These are phyloP conservation scores for Calonectria fujianensis DNA, from an alignment of 2,329 filamentous ascomycete species.

Conservation along the genomic window DNA sequence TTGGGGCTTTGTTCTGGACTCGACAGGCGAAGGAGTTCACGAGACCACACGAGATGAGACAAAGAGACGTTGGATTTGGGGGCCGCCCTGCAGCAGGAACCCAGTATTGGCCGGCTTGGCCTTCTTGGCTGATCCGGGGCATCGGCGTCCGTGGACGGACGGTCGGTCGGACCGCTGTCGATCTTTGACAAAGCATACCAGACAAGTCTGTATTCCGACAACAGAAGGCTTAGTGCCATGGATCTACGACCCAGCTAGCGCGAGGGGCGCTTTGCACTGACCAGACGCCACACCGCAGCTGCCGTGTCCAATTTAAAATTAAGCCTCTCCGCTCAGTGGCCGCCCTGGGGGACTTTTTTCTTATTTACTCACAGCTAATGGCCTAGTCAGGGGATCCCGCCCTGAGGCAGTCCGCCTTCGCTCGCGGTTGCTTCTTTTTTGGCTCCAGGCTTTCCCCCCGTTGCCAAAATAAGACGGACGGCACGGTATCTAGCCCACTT, in stretches of 20 bases:
- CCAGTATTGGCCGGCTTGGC: constrained; percentile 11
- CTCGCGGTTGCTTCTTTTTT: background rate
- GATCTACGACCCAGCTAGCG: background rate
- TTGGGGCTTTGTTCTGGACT: background rate
- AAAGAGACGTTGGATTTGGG: background rate
- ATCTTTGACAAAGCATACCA: background rate
- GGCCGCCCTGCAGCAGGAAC: background rate
- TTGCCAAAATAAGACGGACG: background rate
- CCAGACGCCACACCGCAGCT: constrained; percentile 20
- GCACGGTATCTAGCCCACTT: constrained; percentile 1
- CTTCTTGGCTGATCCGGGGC: constrained; percentile 7
- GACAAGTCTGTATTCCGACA: background rate
- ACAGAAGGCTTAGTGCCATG: background rate
- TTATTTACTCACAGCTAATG: background rate
- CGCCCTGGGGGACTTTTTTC: background rate
- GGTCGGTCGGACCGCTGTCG: background rate
- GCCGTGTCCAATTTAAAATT: constrained; percentile 27
- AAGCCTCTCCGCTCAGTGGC: background rate
- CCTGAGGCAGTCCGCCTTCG: background rate
- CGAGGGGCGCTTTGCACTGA: background rate
- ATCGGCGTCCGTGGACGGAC: background rate
- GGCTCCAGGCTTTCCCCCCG: background rate
- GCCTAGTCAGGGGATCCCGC: constrained; percentile 10
- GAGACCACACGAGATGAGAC: background rate
- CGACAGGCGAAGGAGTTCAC: background rate